These are phyloP conservation scores for Stachybotrys chartarum DNA, from an alignment of 2,329 filamentous ascomycete species.

Conservation along the genomic window DNA sequence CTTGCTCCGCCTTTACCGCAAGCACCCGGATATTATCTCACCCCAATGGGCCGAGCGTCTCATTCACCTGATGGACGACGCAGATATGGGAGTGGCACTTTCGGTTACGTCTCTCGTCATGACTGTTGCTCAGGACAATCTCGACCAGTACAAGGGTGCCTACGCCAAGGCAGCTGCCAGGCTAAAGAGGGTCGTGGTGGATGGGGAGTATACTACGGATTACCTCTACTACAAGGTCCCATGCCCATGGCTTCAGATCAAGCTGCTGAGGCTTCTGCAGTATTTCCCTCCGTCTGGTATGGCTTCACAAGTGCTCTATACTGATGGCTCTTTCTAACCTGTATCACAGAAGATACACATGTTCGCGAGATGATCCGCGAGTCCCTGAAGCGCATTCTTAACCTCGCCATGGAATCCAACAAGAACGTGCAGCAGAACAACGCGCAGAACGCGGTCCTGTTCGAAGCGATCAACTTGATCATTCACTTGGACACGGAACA, in stretches of 20 bases:
- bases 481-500: slow-evolving; percentile 96
- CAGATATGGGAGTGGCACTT: slow-evolving; percentile 85
- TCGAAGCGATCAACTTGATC: slow-evolving; percentile 97
- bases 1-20: slow-evolving; percentile 85
- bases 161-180: slow-evolving; percentile 90
- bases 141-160: slow-evolving; percentile 89
- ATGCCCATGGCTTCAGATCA: slow-evolving; percentile 96
- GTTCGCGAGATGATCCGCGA: slow-evolving; percentile 87
- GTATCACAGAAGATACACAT: slow-evolving; percentile 71
- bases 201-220: slow-evolving; percentile 81
- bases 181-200: slow-evolving; percentile 82
- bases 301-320: neutral
- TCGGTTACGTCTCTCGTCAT: slow-evolving; percentile 95
- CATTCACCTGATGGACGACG: slow-evolving; percentile 97
- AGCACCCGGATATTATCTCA: slow-evolving; percentile 88
- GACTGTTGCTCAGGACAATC: slow-evolving; percentile 86
- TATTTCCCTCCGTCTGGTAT: slow-evolving; percentile 91
- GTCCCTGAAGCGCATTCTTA: slow-evolving; percentile 83
- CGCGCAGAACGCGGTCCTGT: slow-evolving; percentile 93
- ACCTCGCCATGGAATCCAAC: slow-evolving; percentile 83
- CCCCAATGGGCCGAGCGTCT: slow-evolving; percentile 97
- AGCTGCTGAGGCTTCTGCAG: slow-evolving; percentile 82
- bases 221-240: slow-evolving; percentile 99
- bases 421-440: slow-evolving; percentile 99
- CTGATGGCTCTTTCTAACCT: slow-evolving; percentile 3